A percentile compares a stretch with the other conserved stretches of the same genome.
phyloP scores from a whole-genome alignment of 176 grass and related monocot species.

The Aegilops speltoides region DNA sequence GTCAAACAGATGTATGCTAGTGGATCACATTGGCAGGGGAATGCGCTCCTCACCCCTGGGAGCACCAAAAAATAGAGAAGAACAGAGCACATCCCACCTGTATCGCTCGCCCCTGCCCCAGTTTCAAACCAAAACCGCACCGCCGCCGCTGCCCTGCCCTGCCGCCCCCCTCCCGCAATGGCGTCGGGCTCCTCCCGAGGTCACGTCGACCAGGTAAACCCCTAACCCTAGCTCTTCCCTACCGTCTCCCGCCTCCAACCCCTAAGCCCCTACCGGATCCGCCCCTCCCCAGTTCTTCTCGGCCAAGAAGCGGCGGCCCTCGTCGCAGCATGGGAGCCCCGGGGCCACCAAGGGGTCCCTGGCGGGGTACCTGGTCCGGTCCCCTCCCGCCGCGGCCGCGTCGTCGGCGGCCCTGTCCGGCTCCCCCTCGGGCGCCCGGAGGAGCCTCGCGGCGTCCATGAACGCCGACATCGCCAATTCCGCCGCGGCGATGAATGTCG shows the following conservation, averaged over 20 bases:
- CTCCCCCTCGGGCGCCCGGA: constrained; percentile 29
- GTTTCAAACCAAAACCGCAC: constrained; percentile 23
- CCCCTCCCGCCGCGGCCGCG: constrained; percentile 4
- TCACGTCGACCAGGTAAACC: constrained; percentile 77
- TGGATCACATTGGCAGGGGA: too few relatives aligned
- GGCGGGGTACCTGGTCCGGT: constrained; percentile 42
- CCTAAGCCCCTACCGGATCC: constrained; percentile 13
- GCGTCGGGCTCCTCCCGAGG: constrained; percentile 54
- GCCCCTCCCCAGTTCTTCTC: constrained; percentile 60
- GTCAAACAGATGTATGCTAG: too few relatives aligned
- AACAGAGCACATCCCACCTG: not conserved
- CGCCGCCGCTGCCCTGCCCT: not conserved
- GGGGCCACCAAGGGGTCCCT: constrained; percentile 54
- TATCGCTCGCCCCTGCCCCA: not conserved
- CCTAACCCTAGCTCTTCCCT: constrained; percentile 10
- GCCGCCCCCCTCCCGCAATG: constrained; percentile 36
- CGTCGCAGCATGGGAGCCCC: constrained; percentile 38
- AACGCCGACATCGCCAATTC: constrained; percentile 13
- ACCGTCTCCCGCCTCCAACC: not conserved
- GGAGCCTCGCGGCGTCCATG: constrained; percentile 44
- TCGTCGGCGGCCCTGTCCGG: not conserved
- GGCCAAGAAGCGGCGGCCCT: constrained; percentile 70
- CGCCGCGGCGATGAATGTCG: not conserved
- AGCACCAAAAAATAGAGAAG: not conserved
- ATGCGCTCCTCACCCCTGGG: too few relatives aligned